These are phyloP conservation scores for Penicillium concentricum DNA, from an alignment of 2,329 filamentous ascomycete genomes.

Conservation along the genomic window DNA sequence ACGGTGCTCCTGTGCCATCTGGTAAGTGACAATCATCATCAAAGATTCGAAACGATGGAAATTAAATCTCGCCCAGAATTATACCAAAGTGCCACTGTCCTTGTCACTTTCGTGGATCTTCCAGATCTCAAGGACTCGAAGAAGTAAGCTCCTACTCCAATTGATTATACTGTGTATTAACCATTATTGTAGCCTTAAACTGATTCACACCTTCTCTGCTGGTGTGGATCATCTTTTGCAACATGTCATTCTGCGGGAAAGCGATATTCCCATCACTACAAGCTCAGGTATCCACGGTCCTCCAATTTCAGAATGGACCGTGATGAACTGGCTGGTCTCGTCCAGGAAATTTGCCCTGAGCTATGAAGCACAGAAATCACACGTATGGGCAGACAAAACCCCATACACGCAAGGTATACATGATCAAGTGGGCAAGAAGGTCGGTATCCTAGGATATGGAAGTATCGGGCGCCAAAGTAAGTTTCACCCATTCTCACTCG, in stretches of 20 bases:
- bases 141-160: constrained; percentile 19
- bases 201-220: constrained; percentile 59
- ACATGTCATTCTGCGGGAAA: constrained; percentile 55
- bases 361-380: constrained; percentile 59
- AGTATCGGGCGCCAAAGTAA: constrained; percentile 61
- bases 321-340: constrained; percentile 61
- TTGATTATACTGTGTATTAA: background rate
- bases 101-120: constrained; percentile 28
- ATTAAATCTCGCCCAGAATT: constrained; percentile 16
- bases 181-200: constrained; percentile 35
- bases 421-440: constrained; percentile 58
- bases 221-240: constrained; percentile 56
- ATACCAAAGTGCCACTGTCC: constrained; percentile 24
- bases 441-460: constrained; percentile 63
- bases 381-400: constrained; percentile 46
- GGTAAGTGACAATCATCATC: constrained; percentile 14
- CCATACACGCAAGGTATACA: constrained; percentile 32
- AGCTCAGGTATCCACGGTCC: constrained; percentile 60
- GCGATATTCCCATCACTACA: constrained; percentile 55
- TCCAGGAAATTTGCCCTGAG: constrained; percentile 55
- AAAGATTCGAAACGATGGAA: background rate
- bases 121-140: constrained; percentile 28
- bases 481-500: constrained; percentile 10
- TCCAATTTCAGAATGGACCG: constrained; percentile 66
- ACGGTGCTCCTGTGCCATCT: constrained; percentile 18